Base-by-base conservation (phyloP, 805 yeast genomes). In the Pichia pseudocactophila region DNA sequence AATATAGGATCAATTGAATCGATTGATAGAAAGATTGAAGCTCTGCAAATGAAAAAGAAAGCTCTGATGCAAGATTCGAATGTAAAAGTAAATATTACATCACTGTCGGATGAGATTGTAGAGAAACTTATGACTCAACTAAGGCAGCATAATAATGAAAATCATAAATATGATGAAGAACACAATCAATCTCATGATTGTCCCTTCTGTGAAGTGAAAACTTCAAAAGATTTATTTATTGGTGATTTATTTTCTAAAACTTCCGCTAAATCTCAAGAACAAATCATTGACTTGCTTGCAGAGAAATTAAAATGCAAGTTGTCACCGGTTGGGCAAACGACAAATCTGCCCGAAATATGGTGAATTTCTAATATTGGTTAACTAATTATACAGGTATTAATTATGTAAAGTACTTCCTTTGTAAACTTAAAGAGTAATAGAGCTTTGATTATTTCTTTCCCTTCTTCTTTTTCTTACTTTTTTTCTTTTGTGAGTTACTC, bases 381-480 rank as follows among this genome's bases (percentile, higher is more conserved):
- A 28, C 31, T 28, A n/a, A 28, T n/a, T 28, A 28, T 28, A 28
- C 31, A 28, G 31, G 31, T 28, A 28, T 28, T n/a, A n/a, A 12
- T 28, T 28, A 28, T 28, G 31, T 28, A 28, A 28, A 28, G 15
- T 28, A 28, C 15, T 28, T 28, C 15, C 6, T 28, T 15, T 28
- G 15, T 33, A 28, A 16, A 32, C 32, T 12, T 28, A 28, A 28
- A 28, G 31, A 28, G 25, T 22, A 22, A 22, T 22, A 22, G 25
- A 22, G 25, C 25, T 28, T 28, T 7, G 17, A 12, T 36, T 12
- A 39, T 43, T 50, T 53, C 38, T 52, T 50, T n/a, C 56, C 55
- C 36, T 52, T 53, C 50, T 53, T 53, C 47, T 51, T 52, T 26
- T 40, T 41, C 36, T 48, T 50, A 22, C 25, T 22, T 39, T 50